Conservation (phyloP, 1,284 basidiomycete genomes). For the Irpex sp. region DNA sequence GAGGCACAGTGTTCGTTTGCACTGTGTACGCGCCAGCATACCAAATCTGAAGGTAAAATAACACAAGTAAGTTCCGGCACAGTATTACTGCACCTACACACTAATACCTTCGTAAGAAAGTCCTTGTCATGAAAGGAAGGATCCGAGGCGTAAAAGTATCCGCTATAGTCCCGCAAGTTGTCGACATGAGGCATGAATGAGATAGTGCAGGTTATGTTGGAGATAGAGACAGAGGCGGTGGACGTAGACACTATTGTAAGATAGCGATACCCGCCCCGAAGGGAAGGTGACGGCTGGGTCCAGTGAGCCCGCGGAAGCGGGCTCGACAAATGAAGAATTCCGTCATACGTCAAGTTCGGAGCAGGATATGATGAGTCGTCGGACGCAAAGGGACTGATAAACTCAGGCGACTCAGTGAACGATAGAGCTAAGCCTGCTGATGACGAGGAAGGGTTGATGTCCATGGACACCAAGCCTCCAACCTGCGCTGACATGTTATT, state of each 20-base stretch:
- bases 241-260: constrained; percentile 45
- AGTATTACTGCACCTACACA: background rate
- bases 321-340: constrained; percentile 36
- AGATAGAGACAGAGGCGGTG: constrained; percentile 34
- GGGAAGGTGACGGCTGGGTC: constrained; percentile 41
- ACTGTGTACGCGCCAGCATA: constrained; percentile 62
- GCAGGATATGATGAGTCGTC: constrained; percentile 39
- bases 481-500: constrained; percentile 27
- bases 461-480: constrained; percentile 41
- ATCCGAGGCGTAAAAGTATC: constrained; percentile 53
- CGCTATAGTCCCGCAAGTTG: constrained; percentile 47
- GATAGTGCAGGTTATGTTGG: constrained; percentile 51
- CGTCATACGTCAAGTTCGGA: constrained; percentile 40
- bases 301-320: constrained; percentile 39
- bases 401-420: constrained; percentile 46
- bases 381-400: constrained; percentile 39
- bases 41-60: constrained; percentile 38
- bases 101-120: constrained; percentile 46
- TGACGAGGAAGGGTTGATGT: constrained; percentile 28
- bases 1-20: constrained; percentile 52
- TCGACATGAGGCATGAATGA: constrained; percentile 54
- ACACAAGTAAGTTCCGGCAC: background rate
- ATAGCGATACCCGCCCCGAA: constrained; percentile 55
- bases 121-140: constrained; percentile 42
- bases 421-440: constrained; percentile 38